Conservation (phyloP, 108 stramenopile species). For the Fragilariopsis cylindrus region DNA sequence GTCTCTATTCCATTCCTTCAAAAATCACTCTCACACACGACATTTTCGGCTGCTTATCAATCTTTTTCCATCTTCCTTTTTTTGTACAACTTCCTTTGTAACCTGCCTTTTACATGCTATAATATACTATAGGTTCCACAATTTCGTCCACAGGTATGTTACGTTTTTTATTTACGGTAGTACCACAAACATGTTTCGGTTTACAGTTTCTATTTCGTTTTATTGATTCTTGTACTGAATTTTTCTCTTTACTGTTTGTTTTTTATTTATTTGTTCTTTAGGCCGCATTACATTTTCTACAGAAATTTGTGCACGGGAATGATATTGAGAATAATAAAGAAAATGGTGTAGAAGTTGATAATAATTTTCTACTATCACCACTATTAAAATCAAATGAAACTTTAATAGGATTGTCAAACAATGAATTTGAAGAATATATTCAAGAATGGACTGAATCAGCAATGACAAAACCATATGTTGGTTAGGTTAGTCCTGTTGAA, state of each 20-base stretch:
- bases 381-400: conserved; percentile 46
- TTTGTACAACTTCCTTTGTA: too few species aligned
- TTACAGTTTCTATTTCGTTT: too few species aligned
- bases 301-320: conserved; percentile 23
- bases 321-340: background rate
- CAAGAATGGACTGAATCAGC: conserved; percentile 56
- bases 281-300: conserved; percentile 50
- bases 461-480: too few species aligned
- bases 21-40: background rate
- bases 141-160: background rate
- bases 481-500: too few species aligned
- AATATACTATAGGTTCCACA: background rate
- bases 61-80: too few species aligned
- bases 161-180: too few species aligned
- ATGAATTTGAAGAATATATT: conserved; percentile 36
- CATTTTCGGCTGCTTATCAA: too few species aligned
- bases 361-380: conserved; percentile 33
- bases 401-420: conserved; percentile 26
- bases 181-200: too few species aligned
- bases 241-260: too few species aligned
- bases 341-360: too few species aligned
- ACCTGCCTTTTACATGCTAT: too few species aligned
- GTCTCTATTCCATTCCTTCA: background rate
- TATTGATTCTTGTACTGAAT: too few species aligned
- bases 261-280: conserved; percentile 17